Percentiles rank a stretch among this genome's conserved stretches.
phyloP scores from a whole-genome alignment of 179 eudicot genomes.

The Sideroxylon spinosum region DNA sequence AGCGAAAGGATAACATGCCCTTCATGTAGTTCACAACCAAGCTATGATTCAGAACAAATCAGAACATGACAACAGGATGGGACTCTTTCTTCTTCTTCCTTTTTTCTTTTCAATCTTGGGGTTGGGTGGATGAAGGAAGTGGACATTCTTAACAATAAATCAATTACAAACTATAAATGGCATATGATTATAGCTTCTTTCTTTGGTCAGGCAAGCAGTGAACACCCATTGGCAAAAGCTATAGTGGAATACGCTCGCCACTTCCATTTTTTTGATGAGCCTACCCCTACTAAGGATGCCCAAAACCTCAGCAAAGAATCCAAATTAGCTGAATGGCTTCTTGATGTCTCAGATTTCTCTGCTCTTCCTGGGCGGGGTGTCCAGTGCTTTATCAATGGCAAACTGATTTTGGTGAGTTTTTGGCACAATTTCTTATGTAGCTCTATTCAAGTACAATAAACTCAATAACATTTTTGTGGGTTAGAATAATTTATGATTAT shows the following conservation, averaged over 20 bases:
- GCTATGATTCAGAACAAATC: no score
- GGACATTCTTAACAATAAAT: no score
- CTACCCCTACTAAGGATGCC: slow-evolving; percentile 42
- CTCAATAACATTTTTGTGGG: no score
- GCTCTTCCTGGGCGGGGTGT: slow-evolving; percentile 88
- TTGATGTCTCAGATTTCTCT: slow-evolving; percentile 61
- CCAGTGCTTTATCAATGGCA: slow-evolving; percentile 62
- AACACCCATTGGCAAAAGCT: slow-evolving; percentile 90
- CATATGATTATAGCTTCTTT: slow-evolving; percentile 9
- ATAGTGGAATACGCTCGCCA: slow-evolving; percentile 84
- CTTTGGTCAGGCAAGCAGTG: slow-evolving; percentile 72
- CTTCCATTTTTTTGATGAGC: slow-evolving; percentile 71
- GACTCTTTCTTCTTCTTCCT: no score
- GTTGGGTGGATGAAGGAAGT: no score
- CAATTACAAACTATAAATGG: background rate
- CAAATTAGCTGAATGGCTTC: slow-evolving; percentile 66
- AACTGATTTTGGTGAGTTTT: slow-evolving; percentile 62
- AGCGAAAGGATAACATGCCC: no score
- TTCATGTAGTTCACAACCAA: no score
- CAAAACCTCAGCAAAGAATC: slow-evolving; percentile 34
- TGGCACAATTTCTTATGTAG: background rate
- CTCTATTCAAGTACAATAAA: no score
- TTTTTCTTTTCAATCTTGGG: no score
- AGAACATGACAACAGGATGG: no score
- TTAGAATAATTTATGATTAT: background rate